Base-by-base conservation (phyloP, 768 basidiomycete genomes). In the Leccinum broughii region DNA sequence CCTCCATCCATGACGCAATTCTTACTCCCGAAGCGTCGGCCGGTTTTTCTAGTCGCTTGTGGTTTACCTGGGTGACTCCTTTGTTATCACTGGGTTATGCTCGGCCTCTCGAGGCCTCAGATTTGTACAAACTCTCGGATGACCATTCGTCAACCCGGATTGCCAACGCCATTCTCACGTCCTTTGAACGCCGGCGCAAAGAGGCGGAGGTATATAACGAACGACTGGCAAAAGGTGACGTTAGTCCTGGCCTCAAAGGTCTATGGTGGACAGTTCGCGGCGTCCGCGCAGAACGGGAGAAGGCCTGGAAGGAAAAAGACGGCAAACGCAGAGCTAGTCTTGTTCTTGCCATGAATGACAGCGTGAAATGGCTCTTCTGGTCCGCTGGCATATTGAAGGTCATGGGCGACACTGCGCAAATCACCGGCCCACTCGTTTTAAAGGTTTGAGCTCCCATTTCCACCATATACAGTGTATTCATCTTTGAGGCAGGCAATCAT, bases 361-460 rank as follows among this genome's bases (percentile, higher is more conserved):
- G 85, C 58, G 79, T 93, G 60, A 83, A 83, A 52, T 90, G 85
- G 84, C 86, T 82, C 78, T 89, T 92, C 68, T 93, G 92, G 92
- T 77, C 80, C 4, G 84, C 79, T 48, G 92, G 89, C 6, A 32
- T 85, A 30, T 61, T 81, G 63, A 83, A 83, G 63, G 74, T 83
- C 54, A 72, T 88, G n/a, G 81, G 85, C 1, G 92, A 93, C 66
- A 84, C 83, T 1, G 84, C 89, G 0, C 88, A 88, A 67, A 79
- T 90, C 26, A 87, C 86, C 14, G 87, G 84, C 71, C 91, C 92
- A 9, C 83, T 93, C 5, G 72, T 95, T 11, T 86, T 93, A 54
- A 92, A 91, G 78, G 89, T 88, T 62, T n/a, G 76, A n/a, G 2
- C 7, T n/a, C 30, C 20, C 32, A 7, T 37, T 57, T 24, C 17